Conservation (phyloP, 441 rosid species). For the Codiaeum variegatum region DNA sequence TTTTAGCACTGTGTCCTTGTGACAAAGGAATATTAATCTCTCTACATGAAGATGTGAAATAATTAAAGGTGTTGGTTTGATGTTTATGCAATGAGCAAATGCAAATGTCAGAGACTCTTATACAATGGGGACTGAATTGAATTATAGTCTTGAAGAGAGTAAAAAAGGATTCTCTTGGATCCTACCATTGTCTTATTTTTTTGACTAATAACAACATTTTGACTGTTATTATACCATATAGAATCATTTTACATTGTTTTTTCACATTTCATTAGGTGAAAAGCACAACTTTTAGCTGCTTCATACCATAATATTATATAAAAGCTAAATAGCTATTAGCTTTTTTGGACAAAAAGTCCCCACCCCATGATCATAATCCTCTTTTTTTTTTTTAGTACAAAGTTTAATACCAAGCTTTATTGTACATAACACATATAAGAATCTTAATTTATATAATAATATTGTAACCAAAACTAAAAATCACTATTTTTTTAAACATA, state of each 20-base stretch:
- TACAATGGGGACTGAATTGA: neutral
- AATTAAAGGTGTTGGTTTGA: slow-evolving; percentile 11
- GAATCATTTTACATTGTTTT: neutral
- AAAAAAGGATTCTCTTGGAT: slow-evolving; percentile 32
- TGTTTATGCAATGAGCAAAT: slow-evolving; percentile 15
- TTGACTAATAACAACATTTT: slow-evolving; percentile 26
- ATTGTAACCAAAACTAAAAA: too few relatives aligned
- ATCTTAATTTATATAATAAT: too few relatives aligned
- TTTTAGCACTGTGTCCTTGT: slow-evolving; percentile 22
- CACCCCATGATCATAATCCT: neutral
- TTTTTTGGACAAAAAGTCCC: neutral
- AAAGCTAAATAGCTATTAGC: too few relatives aligned
- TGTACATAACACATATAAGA: too few relatives aligned
- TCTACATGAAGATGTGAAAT: slow-evolving; percentile 12
- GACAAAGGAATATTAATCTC: slow-evolving; percentile 22
- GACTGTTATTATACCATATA: slow-evolving; percentile 7
- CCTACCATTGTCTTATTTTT: slow-evolving; percentile 28
- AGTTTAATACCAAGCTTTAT: too few relatives aligned
- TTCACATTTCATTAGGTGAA: neutral
- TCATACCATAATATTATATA: neutral
- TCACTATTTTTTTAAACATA: too few relatives aligned
- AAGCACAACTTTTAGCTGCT: slow-evolving; percentile 13
- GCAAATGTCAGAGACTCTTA: slow-evolving; percentile 15
- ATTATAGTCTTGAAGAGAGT: neutral
- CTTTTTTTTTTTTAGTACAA: too few relatives aligned